These are phyloP conservation scores for Fusarium camptoceras DNA, from an alignment of 2,329 filamentous ascomycete genomes.

Conservation along the genomic window DNA sequence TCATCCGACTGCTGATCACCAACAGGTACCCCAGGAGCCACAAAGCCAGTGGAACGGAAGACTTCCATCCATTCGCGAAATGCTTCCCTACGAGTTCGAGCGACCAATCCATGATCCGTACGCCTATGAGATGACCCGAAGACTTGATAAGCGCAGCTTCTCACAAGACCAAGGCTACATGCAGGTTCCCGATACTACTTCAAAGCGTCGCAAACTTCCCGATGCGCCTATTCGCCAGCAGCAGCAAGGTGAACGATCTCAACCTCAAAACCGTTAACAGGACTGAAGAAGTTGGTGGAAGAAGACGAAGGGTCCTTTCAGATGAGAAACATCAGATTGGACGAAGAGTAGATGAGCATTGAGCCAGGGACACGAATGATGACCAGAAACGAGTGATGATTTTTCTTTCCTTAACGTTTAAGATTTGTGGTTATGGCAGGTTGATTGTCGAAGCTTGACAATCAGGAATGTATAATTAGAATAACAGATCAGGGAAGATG, in stretches of 20 bases:
- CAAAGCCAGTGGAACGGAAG: neutral
- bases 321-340: neutral
- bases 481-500: neutral
- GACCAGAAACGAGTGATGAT: neutral
- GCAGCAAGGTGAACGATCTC: neutral
- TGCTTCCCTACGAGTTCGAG: constrained; percentile 15
- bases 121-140: neutral
- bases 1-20: neutral
- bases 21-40: neutral
- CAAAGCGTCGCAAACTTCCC: constrained; percentile 29
- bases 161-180: neutral
- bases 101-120: neutral
- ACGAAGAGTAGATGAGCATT: neutral
- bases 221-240: neutral
- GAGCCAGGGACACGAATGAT: neutral
- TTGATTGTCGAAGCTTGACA: constrained; percentile 17
- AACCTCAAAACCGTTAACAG: neutral
- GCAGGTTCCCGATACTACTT: neutral
- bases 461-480: constrained; percentile 14
- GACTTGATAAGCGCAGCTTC: constrained; percentile 8
- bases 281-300: neutral
- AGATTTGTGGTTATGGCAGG: constrained; percentile 2
- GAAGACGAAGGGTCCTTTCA: neutral
- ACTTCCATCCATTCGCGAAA: constrained; percentile 28
- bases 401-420: constrained; percentile 5